Evolutionary conservation across 2,329 filamentous ascomycete genomes (phyloP).

Genomic region (Fusarium kyushuense): DNA sequence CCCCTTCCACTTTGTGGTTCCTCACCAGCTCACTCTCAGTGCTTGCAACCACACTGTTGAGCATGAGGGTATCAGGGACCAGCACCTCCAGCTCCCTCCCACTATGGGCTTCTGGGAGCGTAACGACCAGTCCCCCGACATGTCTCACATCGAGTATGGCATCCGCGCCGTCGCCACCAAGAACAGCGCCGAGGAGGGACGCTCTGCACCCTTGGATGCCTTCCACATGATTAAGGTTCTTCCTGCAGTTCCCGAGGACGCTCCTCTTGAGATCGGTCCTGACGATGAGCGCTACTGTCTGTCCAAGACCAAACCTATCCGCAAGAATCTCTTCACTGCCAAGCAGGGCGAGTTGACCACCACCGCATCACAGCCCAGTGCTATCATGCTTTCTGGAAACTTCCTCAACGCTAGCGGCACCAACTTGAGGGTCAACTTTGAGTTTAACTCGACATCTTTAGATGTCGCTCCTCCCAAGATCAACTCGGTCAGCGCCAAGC

Average conservation of each 20-base stretch:
- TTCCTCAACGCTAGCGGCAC: conserved; percentile 59
- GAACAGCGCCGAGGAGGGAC: conserved; percentile 39
- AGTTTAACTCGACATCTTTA: conserved; percentile 60
- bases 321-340: conserved; percentile 64
- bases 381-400: conserved; percentile 64
- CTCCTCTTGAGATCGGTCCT: conserved; percentile 63
- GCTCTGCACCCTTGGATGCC: conserved; percentile 56
- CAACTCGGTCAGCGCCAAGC: conserved; percentile 62
- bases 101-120: conserved; percentile 65
- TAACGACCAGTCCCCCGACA: conserved; percentile 67
- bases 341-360: conserved; percentile 64
- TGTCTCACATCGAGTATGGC: conserved; percentile 66
- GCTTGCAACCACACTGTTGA: conserved; percentile 65
- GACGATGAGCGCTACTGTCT: conserved; percentile 64
- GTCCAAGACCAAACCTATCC: conserved; percentile 64
- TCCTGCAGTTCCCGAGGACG: conserved; percentile 62
- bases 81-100: conserved; percentile 66
- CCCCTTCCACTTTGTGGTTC: conserved; percentile 71
- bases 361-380: conserved; percentile 59
- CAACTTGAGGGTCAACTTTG: conserved; percentile 59
- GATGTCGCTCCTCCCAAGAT: conserved; percentile 62
- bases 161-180: conserved; percentile 61
- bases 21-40: conserved; percentile 67
- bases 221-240: conserved; percentile 64
- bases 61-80: conserved; percentile 60